Percentiles rank a stretch among this genome's conserved stretches.
These are phyloP conservation scores for Lactifluus hygrophoroides DNA, from an alignment of 768 basidiomycete species.

Conservation along the genomic window DNA sequence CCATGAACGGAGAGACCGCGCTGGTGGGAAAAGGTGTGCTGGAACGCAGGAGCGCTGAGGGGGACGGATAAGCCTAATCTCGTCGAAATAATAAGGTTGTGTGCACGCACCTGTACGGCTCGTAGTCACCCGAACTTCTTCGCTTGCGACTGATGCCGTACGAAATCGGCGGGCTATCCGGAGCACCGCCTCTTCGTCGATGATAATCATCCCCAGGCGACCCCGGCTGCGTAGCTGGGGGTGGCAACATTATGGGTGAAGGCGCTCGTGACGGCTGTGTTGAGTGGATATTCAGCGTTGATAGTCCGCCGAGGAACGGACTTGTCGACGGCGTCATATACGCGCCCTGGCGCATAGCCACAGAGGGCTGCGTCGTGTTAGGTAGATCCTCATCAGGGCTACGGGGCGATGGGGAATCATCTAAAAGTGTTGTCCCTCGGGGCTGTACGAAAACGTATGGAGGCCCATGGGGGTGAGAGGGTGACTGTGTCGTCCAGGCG, in stretches of 20 bases:
- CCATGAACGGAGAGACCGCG: slow-evolving; percentile 18
- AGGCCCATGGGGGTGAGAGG: slow-evolving; percentile 26
- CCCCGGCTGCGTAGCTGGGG: slow-evolving; percentile 35
- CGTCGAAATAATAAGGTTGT: slow-evolving; percentile 20
- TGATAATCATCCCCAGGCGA: slow-evolving; percentile 28
- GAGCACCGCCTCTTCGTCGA: slow-evolving; percentile 25
- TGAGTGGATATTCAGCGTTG: slow-evolving; percentile 68
- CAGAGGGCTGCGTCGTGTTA: slow-evolving; percentile 19
- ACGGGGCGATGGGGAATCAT: slow-evolving; percentile 62
- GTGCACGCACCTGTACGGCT: slow-evolving; percentile 16
- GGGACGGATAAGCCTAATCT: slow-evolving; percentile 11
- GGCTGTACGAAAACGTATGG: slow-evolving; percentile 10
- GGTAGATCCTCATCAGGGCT: slow-evolving; percentile 55
- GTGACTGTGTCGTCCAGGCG: slow-evolving; percentile 22
- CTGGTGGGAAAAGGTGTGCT: slow-evolving; percentile 25
- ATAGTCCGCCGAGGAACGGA: slow-evolving; percentile 71
- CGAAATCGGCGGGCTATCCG: slow-evolving; percentile 31
- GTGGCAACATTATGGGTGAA: slow-evolving; percentile 56
- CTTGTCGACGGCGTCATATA: slow-evolving; percentile 60
- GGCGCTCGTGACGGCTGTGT: slow-evolving; percentile 62
- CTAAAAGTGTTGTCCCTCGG: slow-evolving; percentile 22
- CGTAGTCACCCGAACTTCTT: slow-evolving; percentile 26
- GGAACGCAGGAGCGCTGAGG: slow-evolving; percentile 26
- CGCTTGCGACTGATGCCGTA: slow-evolving; percentile 23
- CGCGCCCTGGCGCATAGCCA: slow-evolving; percentile 24